These are phyloP conservation scores for Boletus subparvulus DNA, from an alignment of 768 basidiomycete genomes.

Conservation along the genomic window DNA sequence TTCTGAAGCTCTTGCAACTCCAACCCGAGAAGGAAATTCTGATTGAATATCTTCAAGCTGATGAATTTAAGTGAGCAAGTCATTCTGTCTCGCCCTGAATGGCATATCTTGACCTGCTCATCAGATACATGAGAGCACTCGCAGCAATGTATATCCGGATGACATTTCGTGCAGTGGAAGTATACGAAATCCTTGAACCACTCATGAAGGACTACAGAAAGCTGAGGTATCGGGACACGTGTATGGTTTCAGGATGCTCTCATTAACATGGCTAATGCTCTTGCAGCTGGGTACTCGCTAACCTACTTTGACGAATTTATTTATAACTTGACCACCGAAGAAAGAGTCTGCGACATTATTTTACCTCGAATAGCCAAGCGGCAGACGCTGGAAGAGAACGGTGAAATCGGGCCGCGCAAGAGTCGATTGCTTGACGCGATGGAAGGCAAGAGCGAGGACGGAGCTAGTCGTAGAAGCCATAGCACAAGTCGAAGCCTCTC, in stretches of 20 bases:
- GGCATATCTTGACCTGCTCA: background rate
- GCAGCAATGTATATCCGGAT: constrained; percentile 94
- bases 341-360: constrained; percentile 95
- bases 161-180: constrained; percentile 87
- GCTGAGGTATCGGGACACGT: constrained; percentile 73
- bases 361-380: constrained; percentile 87
- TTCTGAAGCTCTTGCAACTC: constrained; percentile 92
- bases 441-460: constrained; percentile 65
- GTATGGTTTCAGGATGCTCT: constrained; percentile 44
- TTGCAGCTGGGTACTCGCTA: constrained; percentile 77
- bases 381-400: constrained; percentile 85
- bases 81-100: background rate
- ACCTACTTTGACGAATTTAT: constrained; percentile 93
- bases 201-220: constrained; percentile 93
- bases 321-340: constrained; percentile 78
- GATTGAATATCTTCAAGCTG: constrained; percentile 90
- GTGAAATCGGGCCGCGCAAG: constrained; percentile 82
- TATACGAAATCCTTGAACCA: constrained; percentile 92
- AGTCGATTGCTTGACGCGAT: constrained; percentile 87
- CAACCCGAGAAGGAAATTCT: constrained; percentile 98
- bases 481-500: constrained; percentile 31
- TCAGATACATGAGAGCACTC: constrained; percentile 89
- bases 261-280: background rate
- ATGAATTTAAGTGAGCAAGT: constrained; percentile 92
- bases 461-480: constrained; percentile 42